Percentiles rank a stretch among this genome's conserved stretches.
phyloP scores from a whole-genome alignment of 306 rosid genomes.

The Medicago ruthenica region DNA sequence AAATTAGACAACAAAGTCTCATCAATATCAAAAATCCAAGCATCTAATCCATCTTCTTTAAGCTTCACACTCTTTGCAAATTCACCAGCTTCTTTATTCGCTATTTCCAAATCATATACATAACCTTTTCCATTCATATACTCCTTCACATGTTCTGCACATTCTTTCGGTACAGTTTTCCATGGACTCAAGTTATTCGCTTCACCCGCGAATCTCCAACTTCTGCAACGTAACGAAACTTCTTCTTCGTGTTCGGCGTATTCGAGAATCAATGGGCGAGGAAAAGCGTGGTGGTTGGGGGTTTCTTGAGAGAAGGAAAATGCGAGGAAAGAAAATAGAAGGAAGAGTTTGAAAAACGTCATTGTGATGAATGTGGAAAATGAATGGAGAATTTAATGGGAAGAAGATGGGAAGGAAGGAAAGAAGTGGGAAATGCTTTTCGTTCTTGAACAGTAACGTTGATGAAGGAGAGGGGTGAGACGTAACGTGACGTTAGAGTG shows the following conservation, averaged over 20 bases:
- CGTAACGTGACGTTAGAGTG: constrained; percentile 5
- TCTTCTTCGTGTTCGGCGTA: constrained; percentile 55
- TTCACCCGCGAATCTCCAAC: constrained; percentile 91
- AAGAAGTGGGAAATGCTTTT: background rate
- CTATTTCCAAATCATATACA: constrained; percentile 60
- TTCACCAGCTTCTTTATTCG: constrained; percentile 60
- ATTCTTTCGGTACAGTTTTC: constrained; percentile 69
- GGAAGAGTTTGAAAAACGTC: background rate
- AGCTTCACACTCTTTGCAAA: constrained; percentile 62
- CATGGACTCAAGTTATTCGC: constrained; percentile 77
- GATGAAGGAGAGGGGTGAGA: background rate
- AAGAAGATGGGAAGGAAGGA: background rate
- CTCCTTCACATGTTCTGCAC: constrained; percentile 66
- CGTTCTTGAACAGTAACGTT: constrained; percentile 11
- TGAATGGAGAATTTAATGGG: background rate
- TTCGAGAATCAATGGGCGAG: constrained; percentile 67
- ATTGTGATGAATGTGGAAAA: background rate
- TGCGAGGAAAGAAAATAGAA: background rate
- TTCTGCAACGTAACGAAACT: constrained; percentile 49
- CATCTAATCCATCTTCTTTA: constrained; percentile 72
- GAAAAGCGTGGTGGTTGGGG: constrained; percentile 42
- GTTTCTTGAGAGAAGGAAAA: constrained; percentile 47
- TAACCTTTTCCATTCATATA: constrained; percentile 69
- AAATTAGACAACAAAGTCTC: constrained; percentile 90
- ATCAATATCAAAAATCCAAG: constrained; percentile 88